Evolutionary conservation across 2,329 filamentous ascomycete genomes (phyloP).

Genomic region (Aspergillus sp.): DNA sequence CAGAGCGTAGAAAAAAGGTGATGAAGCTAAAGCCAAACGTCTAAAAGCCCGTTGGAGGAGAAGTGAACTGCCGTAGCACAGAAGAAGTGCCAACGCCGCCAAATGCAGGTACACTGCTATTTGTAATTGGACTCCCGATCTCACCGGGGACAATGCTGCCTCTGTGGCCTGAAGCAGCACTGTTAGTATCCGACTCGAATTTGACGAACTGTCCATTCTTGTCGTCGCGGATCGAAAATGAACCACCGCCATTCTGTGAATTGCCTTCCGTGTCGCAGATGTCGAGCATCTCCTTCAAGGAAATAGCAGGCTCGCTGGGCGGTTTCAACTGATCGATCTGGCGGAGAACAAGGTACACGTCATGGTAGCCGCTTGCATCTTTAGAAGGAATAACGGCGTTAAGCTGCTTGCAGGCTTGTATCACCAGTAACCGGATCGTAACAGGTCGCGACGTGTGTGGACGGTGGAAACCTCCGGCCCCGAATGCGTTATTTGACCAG

Average conservation of each 20-base stretch:
- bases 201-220: slow-evolving; percentile 38
- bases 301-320: slow-evolving; percentile 50
- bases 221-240: slow-evolving; percentile 62
- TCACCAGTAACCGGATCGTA: slow-evolving; percentile 65
- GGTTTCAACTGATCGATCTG: slow-evolving; percentile 61
- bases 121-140: slow-evolving; percentile 60
- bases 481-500: slow-evolving; percentile 46
- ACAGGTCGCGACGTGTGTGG: slow-evolving; percentile 58
- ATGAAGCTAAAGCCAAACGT: slow-evolving; percentile 13
- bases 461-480: slow-evolving; percentile 41
- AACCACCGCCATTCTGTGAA: slow-evolving; percentile 78
- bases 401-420: slow-evolving; percentile 67
- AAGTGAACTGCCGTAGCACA: slow-evolving; percentile 32
- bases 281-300: slow-evolving; percentile 64
- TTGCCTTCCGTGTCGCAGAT: slow-evolving; percentile 91
- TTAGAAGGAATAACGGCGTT: slow-evolving; percentile 31
- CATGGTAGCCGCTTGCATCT: slow-evolving; percentile 59
- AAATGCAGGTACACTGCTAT: slow-evolving; percentile 35
- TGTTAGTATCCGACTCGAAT: slow-evolving; percentile 48
- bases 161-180: slow-evolving; percentile 36
- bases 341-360: slow-evolving; percentile 55
- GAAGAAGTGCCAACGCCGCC: slow-evolving; percentile 31
- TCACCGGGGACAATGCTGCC: slow-evolving; percentile 52
- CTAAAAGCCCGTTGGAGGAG: slow-evolving; percentile 32
- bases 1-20: neutral